Base-by-base conservation (phyloP, 2,329 filamentous ascomycete genomes). In the Pestalotiopsis sp. region DNA sequence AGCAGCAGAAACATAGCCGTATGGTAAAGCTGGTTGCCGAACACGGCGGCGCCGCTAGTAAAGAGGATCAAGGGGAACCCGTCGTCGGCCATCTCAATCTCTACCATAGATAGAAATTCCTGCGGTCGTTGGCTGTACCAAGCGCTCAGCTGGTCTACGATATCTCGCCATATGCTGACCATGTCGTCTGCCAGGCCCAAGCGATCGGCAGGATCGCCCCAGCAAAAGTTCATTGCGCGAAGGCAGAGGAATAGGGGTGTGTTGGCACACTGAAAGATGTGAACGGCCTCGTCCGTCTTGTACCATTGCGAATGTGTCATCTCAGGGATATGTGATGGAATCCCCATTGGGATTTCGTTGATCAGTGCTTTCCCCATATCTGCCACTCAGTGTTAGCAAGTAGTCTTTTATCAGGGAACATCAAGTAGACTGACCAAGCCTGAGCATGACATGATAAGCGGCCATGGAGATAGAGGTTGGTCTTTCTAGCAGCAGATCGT, bases 11-110 rank as follows among this genome's bases (percentile, higher is more conserved):
- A 74, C 79, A 86, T 86, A 2, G 86, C 85, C 0, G 86, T 86
- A 71, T 89, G 87, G 72, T 87, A 89, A 2, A 89, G 77, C 71
- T 88, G 86, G 69, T 88, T 89, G 2, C 84, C 86, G 0, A 87
- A 74, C 20, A 87, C 74, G 0, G 82, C 76, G 13, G 79, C 79
- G 25, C 75, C 78, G 70, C 75, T 81, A 65, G 79, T 81, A 68
- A 81, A 82, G 20, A 82, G 75, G n/a, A 82, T 65, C 0, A 76
- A 69, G 2, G 80, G 80, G 63, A 81, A 81, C 0, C 78, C 72
- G 23, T 74, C 72, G 2, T 77, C 74, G 57, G 73, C 72, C 13
- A 75, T 72, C 20, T 79, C 77, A 25, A 77, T 71, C 62, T 81
- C 79, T 27, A 77, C 72, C 71, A 81, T 76, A 38, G 80, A 77